These are phyloP conservation scores for Calonectria ilicicola DNA, from an alignment of 2,329 filamentous ascomycete species.

Conservation along the genomic window DNA sequence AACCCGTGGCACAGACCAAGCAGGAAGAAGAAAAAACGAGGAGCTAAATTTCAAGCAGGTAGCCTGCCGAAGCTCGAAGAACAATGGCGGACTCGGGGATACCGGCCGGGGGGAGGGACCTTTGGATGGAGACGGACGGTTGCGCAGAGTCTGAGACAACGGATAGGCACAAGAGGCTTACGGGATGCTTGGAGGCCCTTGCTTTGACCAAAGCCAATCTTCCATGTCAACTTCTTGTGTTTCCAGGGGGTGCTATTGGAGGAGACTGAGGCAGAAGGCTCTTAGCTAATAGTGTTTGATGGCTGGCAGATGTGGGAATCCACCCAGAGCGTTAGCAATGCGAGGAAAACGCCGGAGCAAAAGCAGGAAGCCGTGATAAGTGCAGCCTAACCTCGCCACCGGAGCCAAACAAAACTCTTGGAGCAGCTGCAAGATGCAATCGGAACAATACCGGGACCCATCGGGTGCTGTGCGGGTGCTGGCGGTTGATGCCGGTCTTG, in stretches of 20 bases:
- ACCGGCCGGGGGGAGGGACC: slow-evolving; percentile 41
- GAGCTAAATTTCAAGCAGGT: slow-evolving; percentile 36
- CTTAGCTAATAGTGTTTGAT: slow-evolving; percentile 23
- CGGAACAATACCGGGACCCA: slow-evolving; percentile 35
- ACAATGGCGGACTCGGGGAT: slow-evolving; percentile 43
- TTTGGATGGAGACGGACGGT: slow-evolving; percentile 47
- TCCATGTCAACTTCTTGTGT: slow-evolving; percentile 27
- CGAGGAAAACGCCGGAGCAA: slow-evolving; percentile 33
- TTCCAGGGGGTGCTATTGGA: slow-evolving; percentile 23
- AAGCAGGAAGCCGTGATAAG: slow-evolving; percentile 47
- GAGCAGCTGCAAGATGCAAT: slow-evolving; percentile 27
- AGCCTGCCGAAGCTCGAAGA: slow-evolving; percentile 39
- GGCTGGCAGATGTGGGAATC: slow-evolving; percentile 28
- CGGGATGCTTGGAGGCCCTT: slow-evolving; percentile 47
- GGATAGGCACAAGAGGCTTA: slow-evolving; percentile 52
- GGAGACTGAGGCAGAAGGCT: slow-evolving; percentile 29
- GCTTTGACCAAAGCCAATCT: slow-evolving; percentile 36
- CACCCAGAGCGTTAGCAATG: slow-evolving; percentile 20
- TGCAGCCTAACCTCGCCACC: slow-evolving; percentile 44
- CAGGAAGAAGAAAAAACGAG: slow-evolving; percentile 24
- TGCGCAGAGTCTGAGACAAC: slow-evolving; percentile 59
- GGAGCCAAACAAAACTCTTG: slow-evolving; percentile 43
- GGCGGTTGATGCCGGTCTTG: not conserved
- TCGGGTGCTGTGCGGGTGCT: not conserved
- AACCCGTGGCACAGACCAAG: slow-evolving; percentile 42